Evolutionary conservation across 345 rosid species (phyloP), one percentile per base, ranked within the genome.

Genomic region (Eucalyptus virginea): DNA sequence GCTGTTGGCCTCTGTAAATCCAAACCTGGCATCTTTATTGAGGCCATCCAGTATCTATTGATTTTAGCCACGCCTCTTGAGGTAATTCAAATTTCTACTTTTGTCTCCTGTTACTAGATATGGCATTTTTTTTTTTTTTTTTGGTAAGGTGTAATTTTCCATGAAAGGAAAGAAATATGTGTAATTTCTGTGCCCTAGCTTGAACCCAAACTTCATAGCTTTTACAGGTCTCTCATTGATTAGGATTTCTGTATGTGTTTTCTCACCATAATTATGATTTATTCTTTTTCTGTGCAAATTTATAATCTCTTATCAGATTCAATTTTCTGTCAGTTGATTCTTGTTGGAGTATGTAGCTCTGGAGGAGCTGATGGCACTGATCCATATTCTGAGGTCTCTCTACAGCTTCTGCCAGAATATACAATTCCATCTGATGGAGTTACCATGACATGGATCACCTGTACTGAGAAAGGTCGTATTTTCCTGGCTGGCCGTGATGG

Each of bases 401-500:
- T 98, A 85, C 99, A 98, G 92, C 95, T 97, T 89, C 91, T 98
- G 93, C 98, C 98, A 88, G 99, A 97, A 90, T 98, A 98, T 89
- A 92, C 96, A 49, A 93, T 96, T 69, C 94, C 98, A 58, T 97
- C 99, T 30, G 99, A 98, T 94, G 99, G 99, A 88, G 95, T 97
- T 87, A 95, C 99, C 47, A 97, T 98, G 99, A 96, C 97, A 86
- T 97, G 97, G 92, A 90, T 98, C 40, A 90, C 96, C 56, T 96
- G 97, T 89, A 94, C 99, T 44, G 96, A 94, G 89, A 96, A 92
- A 91, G 99, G 99, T 87, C 95, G 99, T 24, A 95, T 98, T 92
- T 95, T 98, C 95, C 91, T 96, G 91, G 96, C 99, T 88, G 99
- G 99, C 89, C 98, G 98, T 86, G 99, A 98, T 93, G 97, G 98